A percentile compares a stretch with the other conserved stretches of the same genome.
phyloP scores from a whole-genome alignment of 179 eudicot genomes.

The Spinacia oleracea region DNA sequence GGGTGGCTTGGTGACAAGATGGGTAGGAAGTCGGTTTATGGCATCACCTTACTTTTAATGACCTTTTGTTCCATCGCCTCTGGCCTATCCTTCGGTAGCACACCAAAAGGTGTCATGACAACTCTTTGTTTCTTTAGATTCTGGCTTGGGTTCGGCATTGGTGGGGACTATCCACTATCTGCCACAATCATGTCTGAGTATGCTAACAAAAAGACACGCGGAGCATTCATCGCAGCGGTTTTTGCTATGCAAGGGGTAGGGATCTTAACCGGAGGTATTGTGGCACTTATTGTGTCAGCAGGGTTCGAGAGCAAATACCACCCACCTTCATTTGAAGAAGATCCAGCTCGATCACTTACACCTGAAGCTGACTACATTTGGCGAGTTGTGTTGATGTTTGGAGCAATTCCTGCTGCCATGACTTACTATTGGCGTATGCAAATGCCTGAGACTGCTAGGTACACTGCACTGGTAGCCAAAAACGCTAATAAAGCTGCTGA shows the following conservation, averaged over 20 bases:
- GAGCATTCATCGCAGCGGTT: conserved; percentile 56
- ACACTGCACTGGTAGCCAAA: conserved; percentile 50
- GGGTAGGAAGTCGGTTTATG: conserved; percentile 49
- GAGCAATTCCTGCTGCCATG: conserved; percentile 45
- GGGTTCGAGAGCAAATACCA: conserved; percentile 30
- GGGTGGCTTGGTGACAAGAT: conserved; percentile 55
- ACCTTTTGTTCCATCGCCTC: conserved; percentile 40
- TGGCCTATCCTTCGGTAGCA: conserved; percentile 39
- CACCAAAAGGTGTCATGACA: conserved; percentile 22
- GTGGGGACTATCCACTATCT: conserved; percentile 60
- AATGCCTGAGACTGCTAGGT: conserved; percentile 62
- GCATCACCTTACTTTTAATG: conserved; percentile 44
- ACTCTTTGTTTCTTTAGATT: conserved; percentile 51
- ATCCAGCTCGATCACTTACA: conserved; percentile 24
- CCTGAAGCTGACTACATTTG: conserved; percentile 47
- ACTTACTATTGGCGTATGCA: conserved; percentile 55
- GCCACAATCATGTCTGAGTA: conserved; percentile 69
- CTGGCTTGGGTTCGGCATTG: conserved; percentile 61
- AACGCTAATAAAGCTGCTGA: conserved; percentile 46
- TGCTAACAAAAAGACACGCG: conserved; percentile 53
- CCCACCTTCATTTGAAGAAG: conserved; percentile 29
- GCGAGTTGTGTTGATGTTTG: conserved; percentile 52
- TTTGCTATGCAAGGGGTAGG: conserved; percentile 62
- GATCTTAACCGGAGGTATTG: conserved; percentile 32
- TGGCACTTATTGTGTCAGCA: conserved; percentile 29